Percentiles rank a stretch among this genome's conserved stretches.
Evolutionary conservation across 2,329 filamentous ascomycete species (phyloP).

Genomic region (Fusarium denticulatum): DNA sequence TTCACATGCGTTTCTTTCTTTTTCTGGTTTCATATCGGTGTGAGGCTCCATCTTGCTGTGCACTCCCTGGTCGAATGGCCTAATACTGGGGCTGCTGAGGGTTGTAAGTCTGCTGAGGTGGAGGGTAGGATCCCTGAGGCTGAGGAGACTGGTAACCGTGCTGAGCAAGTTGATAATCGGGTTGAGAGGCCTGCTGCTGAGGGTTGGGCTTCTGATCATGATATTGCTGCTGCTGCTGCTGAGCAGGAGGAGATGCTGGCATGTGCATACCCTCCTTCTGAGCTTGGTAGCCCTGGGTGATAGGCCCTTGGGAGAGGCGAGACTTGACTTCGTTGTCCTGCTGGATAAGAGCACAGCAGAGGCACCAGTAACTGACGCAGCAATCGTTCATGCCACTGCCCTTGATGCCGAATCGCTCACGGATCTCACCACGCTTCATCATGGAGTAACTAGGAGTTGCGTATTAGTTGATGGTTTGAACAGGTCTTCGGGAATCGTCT

Average conservation of each 20-base stretch:
- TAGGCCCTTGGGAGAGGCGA: constrained; percentile 40
- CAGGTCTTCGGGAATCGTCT: constrained; percentile 15
- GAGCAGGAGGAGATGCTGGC: constrained; percentile 37
- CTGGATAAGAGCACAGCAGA: constrained; percentile 67
- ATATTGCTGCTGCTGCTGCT: background rate
- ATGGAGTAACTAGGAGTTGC: constrained; percentile 53
- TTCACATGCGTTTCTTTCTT: constrained; percentile 2
- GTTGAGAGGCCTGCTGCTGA: constrained; percentile 25
- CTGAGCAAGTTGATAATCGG: constrained; percentile 30
- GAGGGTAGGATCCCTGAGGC: constrained; percentile 36
- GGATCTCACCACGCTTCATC: constrained; percentile 64
- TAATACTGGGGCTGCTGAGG: constrained; percentile 42
- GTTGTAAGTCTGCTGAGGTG: constrained; percentile 39
- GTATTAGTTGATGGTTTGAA: constrained; percentile 4
- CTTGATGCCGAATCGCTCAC: constrained; percentile 62
- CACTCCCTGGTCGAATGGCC: background rate
- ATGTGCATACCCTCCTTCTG: constrained; percentile 52
- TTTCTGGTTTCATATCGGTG: constrained; percentile 10
- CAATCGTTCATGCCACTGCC: constrained; percentile 61
- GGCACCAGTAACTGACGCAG: constrained; percentile 63
- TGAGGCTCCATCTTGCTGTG: background rate
- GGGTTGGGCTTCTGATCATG: constrained; percentile 18
- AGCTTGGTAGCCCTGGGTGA: constrained; percentile 51
- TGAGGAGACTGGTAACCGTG: constrained; percentile 36
- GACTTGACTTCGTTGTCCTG: constrained; percentile 64